Base-by-base conservation (phyloP, 129 eudicot genomes). In the Chrysanthemum lavandulifolium region DNA sequence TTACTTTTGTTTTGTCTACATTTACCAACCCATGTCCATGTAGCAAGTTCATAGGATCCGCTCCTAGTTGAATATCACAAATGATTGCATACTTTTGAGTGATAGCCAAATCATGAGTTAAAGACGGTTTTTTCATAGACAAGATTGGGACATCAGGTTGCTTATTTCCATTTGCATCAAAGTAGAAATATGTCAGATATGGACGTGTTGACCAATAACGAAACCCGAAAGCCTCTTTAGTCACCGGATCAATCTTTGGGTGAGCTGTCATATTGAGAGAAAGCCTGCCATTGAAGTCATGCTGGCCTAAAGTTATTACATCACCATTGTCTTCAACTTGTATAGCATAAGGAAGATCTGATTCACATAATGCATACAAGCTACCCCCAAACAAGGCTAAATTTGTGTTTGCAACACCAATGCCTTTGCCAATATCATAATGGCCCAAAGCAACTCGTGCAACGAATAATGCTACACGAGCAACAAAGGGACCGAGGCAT, bases 61-160 rank as follows among this genome's bases (percentile, higher is more conserved):
- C 69, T 63, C 79, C 76, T 0, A 80, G 18, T 65, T 80, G 83
- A 19, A 19, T 80, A 7, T 80, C 83, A 1, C 33, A 50, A 2
- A 80, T 50, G 11, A 80, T 12, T 0, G 75, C 83, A 40, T 80
- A 74, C 62, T 67, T 73, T 56, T 68, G 29, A 0, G 83, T 80
- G 71, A 80, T 68, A 2, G 79, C 83, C 31, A 80, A 74, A 53
- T 80, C 83, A 48, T 80, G 83, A 14, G 71, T 65, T 25, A 80
- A 36, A 4, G 83, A 73, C 3, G 76, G 79, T 14, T 40, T 58
- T 13, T 11, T 13, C 83, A 80, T 80, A 7, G 76, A 72, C 27
- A 58, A 72, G 25, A 72, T 72, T 10, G 76, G 76, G 21, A 72
- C 76, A 13, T 72, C 76, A 1, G 66, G 76, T 25, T 58, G 58